Conservation (phyloP, 306 rosid species). For the Fragaria iinumae region DNA sequence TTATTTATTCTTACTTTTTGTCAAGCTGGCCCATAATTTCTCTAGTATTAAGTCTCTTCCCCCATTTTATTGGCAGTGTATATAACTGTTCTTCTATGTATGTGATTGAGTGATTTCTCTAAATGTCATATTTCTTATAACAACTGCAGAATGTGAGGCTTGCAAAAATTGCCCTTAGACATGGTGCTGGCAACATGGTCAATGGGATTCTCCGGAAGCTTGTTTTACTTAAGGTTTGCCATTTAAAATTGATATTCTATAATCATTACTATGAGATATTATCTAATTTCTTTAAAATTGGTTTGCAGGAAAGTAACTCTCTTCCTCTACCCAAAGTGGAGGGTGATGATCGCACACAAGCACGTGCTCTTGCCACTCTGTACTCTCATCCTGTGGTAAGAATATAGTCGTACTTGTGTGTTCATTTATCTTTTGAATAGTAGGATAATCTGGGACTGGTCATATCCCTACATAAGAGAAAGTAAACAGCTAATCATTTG, state of each 20-base stretch:
- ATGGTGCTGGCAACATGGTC: conserved; percentile 94
- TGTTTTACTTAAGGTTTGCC: conserved; percentile 59
- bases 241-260: conserved; percentile 7
- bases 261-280: conserved; percentile 3
- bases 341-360: conserved; percentile 83
- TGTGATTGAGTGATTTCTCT: not conserved
- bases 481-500: not conserved
- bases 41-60: not conserved
- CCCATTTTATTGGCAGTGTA: not conserved
- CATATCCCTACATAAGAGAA: not conserved
- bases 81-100: not conserved
- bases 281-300: conserved; percentile 26
- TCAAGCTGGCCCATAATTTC: not conserved
- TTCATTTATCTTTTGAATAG: not conserved
- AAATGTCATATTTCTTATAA: not conserved
- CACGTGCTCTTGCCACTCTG: conserved; percentile 80
- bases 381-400: conserved; percentile 89
- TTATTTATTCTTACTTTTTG: not conserved
- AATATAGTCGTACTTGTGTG: conserved; percentile 7
- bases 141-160: conserved; percentile 77
- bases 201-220: conserved; percentile 85
- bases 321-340: conserved; percentile 84
- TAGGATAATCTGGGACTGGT: not conserved
- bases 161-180: conserved; percentile 83
- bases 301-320: conserved; percentile 53